Evolutionary conservation across 805 yeast genomes (phyloP), one percentile per base, ranked within the genome.

Genomic region (Candida pseudofarinosa): DNA sequence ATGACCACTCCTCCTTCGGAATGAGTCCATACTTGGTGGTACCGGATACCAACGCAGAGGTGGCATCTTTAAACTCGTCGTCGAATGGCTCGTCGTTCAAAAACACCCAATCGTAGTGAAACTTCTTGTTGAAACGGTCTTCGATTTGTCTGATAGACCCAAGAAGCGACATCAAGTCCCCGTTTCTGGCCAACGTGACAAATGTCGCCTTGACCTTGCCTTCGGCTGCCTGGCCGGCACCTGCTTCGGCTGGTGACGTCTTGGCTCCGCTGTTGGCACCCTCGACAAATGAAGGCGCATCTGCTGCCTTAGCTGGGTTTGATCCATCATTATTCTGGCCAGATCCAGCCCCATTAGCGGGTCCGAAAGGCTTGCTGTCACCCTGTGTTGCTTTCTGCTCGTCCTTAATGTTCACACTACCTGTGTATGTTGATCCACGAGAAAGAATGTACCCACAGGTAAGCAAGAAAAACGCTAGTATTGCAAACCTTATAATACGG

Each of bases 81-180:
- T 78, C 73, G 66, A 90, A 91, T 36, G 76, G 83, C 42, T 81
- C 87, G 59, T 90, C 96, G 64, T 90, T 90, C 54, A 90, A 72
- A 63, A 90, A 90, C 31, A 88, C 91, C 97, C 97, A 90, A 52
- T 93, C 97, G 60, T 90, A 90, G 50, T 85, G 75, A 67, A 69
- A 89, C 40, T 83, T 74, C 19, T 68, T 63, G 71, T 90, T 90
- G 73, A 91, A 90, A 47, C 97, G 74, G 61, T 88, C 96, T 65
- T 90, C 97, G 42, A 90, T 75, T 40, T 82, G 78, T 62, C 86
- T 74, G 49, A 86, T 83, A 10, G 93, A 80, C 19, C 70, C 76
- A 37, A 77, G 64, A 39, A 87, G 63, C 10, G 74, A 73, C 67
- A 74, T 71, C 44, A 86, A 60, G 59, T 86, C 95, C 12, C 65